phyloP scores from a whole-genome alignment of 2,329 filamentous ascomycete species.

The Westerdykella sp. region DNA sequence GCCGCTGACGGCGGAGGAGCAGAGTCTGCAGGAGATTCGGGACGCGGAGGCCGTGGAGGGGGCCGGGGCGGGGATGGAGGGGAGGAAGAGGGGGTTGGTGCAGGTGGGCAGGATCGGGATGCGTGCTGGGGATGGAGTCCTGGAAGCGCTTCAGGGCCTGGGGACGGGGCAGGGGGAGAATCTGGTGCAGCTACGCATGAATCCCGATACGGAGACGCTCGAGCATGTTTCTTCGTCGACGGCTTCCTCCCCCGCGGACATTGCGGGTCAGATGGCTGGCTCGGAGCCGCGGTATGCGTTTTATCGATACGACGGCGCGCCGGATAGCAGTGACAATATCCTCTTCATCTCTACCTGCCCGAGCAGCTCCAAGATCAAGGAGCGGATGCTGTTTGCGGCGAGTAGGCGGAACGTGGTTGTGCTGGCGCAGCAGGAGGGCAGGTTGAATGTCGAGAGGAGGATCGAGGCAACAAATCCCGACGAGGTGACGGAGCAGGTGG shows the following conservation, averaged over 20 bases:
- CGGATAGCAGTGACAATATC: conserved; percentile 39
- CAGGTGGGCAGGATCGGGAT: conserved; percentile 42
- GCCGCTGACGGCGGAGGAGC: conserved; percentile 74
- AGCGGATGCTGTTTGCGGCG: conserved; percentile 76
- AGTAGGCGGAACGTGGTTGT: conserved; percentile 54
- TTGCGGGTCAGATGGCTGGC: conserved; percentile 56
- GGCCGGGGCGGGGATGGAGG: conserved; percentile 45
- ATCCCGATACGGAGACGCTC: conserved; percentile 62
- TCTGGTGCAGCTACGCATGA: conserved; percentile 68
- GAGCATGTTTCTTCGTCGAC: conserved; percentile 37
- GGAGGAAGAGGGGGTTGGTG: conserved; percentile 40
- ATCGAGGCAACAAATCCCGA: conserved; percentile 58
- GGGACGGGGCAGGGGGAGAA: conserved; percentile 43
- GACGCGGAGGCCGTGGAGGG: conserved; percentile 68
- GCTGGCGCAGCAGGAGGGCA: conserved; percentile 60
- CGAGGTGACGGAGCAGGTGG: conserved; percentile 62
- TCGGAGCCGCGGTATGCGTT: conserved; percentile 72
- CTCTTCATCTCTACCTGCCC: conserved; percentile 83
- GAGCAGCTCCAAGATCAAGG: conserved; percentile 65
- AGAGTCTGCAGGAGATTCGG: conserved; percentile 64
- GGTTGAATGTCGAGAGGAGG: conserved; percentile 62
- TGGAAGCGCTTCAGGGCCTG: conserved; percentile 57
- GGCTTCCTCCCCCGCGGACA: conserved; percentile 49
- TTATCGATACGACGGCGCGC: conserved; percentile 59
- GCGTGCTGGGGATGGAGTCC: conserved; percentile 55